Evolutionary conservation across 2,329 filamentous ascomycete species (phyloP).

Genomic region (Raffaelea ambrosiae): DNA sequence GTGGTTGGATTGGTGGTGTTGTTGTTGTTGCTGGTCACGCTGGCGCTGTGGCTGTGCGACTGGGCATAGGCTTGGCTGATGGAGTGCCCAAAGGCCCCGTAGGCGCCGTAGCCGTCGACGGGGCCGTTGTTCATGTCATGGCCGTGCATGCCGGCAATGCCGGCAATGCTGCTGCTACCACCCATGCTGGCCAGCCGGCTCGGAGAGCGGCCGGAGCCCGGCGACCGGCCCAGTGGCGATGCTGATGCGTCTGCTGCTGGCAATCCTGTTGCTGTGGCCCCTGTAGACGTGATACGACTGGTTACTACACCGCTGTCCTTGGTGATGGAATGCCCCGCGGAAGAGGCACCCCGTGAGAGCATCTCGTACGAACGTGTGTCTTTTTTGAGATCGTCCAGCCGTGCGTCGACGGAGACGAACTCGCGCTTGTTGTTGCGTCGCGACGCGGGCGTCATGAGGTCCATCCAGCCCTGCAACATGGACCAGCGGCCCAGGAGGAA

Average conservation of each 20-base stretch:
- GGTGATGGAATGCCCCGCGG: conserved; percentile 1
- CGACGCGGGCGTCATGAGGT: conserved; percentile 47
- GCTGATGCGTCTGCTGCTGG: not conserved
- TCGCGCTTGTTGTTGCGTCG: conserved; percentile 53
- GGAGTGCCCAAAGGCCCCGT: too few species aligned
- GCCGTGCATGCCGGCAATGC: not conserved
- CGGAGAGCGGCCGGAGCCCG: not conserved
- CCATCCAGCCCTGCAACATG: conserved; percentile 79
- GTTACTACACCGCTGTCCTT: conserved; percentile 37
- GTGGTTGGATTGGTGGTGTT: not conserved
- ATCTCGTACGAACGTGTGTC: conserved; percentile 72
- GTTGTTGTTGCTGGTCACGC: not conserved
- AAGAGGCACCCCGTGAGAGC: conserved; percentile 47
- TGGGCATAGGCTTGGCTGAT: too few species aligned
- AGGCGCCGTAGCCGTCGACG: not conserved
- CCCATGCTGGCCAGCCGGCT: too few species aligned
- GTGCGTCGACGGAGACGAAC: conserved; percentile 82
- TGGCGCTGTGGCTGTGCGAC: too few species aligned
- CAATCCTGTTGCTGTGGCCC: not conserved
- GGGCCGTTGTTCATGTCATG: not conserved
- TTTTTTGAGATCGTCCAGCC: conserved; percentile 46
- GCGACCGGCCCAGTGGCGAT: not conserved
- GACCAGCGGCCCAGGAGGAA: conserved; percentile 72
- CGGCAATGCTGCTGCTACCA: too few species aligned
- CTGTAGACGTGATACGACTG: conserved; percentile 11